phyloP scores from a whole-genome alignment of 179 eudicot genomes.

The Silene noctiflora region DNA sequence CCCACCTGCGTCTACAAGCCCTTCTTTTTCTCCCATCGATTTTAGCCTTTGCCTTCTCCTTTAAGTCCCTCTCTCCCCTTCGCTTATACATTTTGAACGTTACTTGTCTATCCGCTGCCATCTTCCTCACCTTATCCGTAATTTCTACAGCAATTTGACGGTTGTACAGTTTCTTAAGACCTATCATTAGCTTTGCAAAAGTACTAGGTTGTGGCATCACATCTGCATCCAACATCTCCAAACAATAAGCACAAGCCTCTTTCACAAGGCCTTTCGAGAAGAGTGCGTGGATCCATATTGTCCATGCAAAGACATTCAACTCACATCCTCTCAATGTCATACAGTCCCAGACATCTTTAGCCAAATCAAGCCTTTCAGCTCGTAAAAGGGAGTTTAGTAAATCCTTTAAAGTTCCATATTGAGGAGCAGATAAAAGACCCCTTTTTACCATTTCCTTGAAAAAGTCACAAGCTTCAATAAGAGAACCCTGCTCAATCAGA shows the following conservation, averaged over 20 bases:
- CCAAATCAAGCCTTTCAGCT: constrained; percentile 69
- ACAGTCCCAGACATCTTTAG: constrained; percentile 82
- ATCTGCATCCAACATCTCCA: constrained; percentile 87
- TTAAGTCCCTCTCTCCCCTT: constrained; percentile 90
- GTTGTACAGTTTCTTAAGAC: constrained; percentile 69
- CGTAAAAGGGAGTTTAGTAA: constrained; percentile 67
- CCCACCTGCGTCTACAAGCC: constrained; percentile 66
- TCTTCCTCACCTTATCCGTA: constrained; percentile 83
- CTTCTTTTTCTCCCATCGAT: constrained; percentile 75
- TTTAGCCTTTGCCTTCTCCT: constrained; percentile 65
- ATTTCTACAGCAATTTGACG: constrained; percentile 90
- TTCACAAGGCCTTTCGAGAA: constrained; percentile 84
- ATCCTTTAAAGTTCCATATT: constrained; percentile 73
- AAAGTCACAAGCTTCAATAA: constrained; percentile 71
- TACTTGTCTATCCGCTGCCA: constrained; percentile 81
- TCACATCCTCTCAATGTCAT: constrained; percentile 71
- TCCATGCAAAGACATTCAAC: constrained; percentile 85
- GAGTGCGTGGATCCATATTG: constrained; percentile 93
- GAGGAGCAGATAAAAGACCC: constrained; percentile 80
- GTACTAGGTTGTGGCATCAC: constrained; percentile 89
- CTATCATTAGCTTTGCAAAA: constrained; percentile 87
- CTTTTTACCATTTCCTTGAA: constrained; percentile 84
- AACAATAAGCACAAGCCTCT: constrained; percentile 88
- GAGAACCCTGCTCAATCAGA: constrained; percentile 51
- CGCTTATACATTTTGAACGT: constrained; percentile 93